phyloP scores from a whole-genome alignment of 495 filamentous ascomycete genomes.

The Rostrohypoxylon terebratum region DNA sequence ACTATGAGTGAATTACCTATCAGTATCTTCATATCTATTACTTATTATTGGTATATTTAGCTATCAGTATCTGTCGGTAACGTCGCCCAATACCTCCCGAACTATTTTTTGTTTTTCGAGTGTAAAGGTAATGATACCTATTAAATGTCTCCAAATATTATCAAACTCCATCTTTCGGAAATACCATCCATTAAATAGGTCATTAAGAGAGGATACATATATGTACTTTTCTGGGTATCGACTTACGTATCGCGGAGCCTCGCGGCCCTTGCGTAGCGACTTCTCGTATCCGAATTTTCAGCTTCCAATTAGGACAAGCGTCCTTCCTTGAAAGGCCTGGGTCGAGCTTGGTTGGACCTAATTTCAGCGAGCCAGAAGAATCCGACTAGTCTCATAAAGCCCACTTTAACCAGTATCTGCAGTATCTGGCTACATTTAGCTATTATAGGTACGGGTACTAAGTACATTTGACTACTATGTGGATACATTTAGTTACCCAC shows the following conservation, averaged over 20 bases:
- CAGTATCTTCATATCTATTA: too few species aligned
- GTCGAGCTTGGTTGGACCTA: slow-evolving; percentile 27
- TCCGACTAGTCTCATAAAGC: slow-evolving; percentile 36
- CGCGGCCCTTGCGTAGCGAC: slow-evolving; percentile 31
- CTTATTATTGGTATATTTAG: too few species aligned
- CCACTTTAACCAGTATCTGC: slow-evolving; percentile 32
- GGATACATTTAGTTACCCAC: slow-evolving; percentile 27
- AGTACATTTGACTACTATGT: slow-evolving; percentile 26
- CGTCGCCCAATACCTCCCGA: slow-evolving; percentile 23
- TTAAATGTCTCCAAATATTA: too few species aligned
- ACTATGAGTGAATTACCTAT: slow-evolving; percentile 23
- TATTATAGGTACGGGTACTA: too few species aligned
- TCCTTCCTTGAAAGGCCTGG: slow-evolving; percentile 24
- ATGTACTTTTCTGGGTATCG: neutral
- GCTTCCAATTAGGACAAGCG: slow-evolving; percentile 40
- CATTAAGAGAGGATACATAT: neutral
- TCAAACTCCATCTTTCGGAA: neutral
- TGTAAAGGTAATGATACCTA: slow-evolving; percentile 12
- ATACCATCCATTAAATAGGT: neutral
- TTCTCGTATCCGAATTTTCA: slow-evolving; percentile 46
- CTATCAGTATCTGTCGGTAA: slow-evolving; percentile 30
- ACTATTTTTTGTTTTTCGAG: neutral
- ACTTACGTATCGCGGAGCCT: slow-evolving; percentile 10
- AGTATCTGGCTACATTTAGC: neutral
- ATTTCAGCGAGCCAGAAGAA: slow-evolving; percentile 35